Percentiles rank a stretch among this genome's conserved stretches.
phyloP scores from a whole-genome alignment of 116 monocot genomes.

The Iris pallida region DNA sequence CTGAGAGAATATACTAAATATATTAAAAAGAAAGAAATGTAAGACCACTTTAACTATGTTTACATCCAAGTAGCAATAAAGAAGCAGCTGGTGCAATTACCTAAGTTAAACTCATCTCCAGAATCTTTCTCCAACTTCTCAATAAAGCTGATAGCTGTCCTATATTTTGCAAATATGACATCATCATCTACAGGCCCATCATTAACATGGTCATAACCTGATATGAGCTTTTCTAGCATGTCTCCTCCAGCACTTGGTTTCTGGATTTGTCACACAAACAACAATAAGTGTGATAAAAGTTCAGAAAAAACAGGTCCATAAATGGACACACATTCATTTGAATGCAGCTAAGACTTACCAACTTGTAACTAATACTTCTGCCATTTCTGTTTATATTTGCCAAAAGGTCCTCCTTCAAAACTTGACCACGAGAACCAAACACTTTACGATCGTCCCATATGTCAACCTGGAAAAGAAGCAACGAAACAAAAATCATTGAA shows the following conservation, averaged over 20 bases:
- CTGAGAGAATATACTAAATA: too few relatives aligned
- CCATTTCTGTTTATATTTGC: constrained; percentile 39
- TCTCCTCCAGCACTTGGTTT: constrained; percentile 40
- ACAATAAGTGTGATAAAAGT: background rate
- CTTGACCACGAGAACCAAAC: constrained; percentile 67
- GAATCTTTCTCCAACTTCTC: constrained; percentile 61
- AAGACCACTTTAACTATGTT: too few relatives aligned
- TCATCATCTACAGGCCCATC: constrained; percentile 49
- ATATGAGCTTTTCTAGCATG: constrained; percentile 59
- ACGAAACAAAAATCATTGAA: background rate
- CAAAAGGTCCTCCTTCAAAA: constrained; percentile 68
- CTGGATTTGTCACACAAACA: constrained; percentile 27
- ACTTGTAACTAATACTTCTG: constrained; percentile 30
- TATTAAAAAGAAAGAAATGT: too few relatives aligned
- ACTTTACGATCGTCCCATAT: constrained; percentile 95
- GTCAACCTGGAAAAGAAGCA: constrained; percentile 36
- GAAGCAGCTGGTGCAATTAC: constrained; percentile 21
- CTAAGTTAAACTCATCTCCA: constrained; percentile 25
- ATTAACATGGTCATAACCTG: constrained; percentile 39
- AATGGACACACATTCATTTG: background rate
- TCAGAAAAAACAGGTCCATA: constrained; percentile 7
- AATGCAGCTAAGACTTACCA: constrained; percentile 26
- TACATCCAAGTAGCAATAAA: background rate
- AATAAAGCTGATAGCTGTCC: constrained; percentile 36
- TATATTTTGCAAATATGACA: constrained; percentile 50